A percentile compares a stretch with the other conserved stretches of the same genome.
These are phyloP conservation scores for Rhododendron henanense DNA, from an alignment of 148 eudicot genomes.

Conservation along the genomic window DNA sequence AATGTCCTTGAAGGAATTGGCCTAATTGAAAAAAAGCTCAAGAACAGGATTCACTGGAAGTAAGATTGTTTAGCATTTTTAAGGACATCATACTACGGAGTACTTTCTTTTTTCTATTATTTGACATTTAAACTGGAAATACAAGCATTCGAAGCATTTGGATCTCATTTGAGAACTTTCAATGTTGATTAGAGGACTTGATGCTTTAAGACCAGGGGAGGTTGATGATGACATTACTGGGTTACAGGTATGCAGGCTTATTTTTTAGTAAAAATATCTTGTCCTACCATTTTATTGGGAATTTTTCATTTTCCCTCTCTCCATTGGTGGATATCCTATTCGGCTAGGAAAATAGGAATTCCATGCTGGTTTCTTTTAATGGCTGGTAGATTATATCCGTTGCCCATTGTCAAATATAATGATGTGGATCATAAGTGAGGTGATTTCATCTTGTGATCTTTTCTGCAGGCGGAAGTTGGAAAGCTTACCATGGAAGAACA, in stretches of 20 bases:
- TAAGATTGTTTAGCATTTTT: slow-evolving; percentile 34
- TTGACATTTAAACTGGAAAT: not conserved
- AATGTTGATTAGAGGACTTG: slow-evolving; percentile 71
- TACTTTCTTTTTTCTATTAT: not conserved
- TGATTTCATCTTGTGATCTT: not conserved
- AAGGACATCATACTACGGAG: not conserved
- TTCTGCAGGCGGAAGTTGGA: slow-evolving; percentile 74
- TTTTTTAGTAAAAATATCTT: not conserved
- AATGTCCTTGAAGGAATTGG: slow-evolving; percentile 99
- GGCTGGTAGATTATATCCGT: not conserved
- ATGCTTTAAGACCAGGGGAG: slow-evolving; percentile 75
- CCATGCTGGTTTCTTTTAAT: not conserved
- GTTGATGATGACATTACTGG: slow-evolving; percentile 47
- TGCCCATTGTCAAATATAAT: not conserved
- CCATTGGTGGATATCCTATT: not conserved
- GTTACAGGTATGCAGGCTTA: slow-evolving; percentile 56
- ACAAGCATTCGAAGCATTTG: slow-evolving; percentile 4
- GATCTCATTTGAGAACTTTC: slow-evolving; percentile 18
- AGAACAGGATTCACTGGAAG: slow-evolving; percentile 97
- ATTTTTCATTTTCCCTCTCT: not conserved
- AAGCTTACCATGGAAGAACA: slow-evolving; percentile 72
- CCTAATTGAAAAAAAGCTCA: slow-evolving; percentile 92
- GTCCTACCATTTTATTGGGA: not conserved
- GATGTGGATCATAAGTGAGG: not conserved
- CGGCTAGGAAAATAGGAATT: not conserved